Conservation (phyloP, 2,329 filamentous ascomycete genomes). For the Fusarium albidum region DNA sequence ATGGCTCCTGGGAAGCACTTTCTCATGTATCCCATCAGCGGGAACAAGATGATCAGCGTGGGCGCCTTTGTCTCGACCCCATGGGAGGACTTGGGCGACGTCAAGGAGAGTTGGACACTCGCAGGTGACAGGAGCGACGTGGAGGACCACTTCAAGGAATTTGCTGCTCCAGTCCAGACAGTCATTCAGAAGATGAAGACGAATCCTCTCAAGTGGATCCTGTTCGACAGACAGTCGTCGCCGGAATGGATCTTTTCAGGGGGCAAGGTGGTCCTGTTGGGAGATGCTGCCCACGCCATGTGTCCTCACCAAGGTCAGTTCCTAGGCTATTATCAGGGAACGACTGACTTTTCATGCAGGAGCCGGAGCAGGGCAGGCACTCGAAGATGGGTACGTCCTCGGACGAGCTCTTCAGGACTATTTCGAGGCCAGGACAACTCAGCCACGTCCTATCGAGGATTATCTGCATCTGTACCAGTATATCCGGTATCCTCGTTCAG, state of each 20-base stretch:
- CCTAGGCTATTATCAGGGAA: background rate
- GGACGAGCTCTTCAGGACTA: conserved; percentile 2
- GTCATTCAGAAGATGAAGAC: conserved; percentile 2
- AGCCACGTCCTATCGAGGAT: background rate
- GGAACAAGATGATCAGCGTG: background rate
- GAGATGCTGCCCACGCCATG: conserved; percentile 3
- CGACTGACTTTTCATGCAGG: background rate
- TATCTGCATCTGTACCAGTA: conserved; percentile 2
- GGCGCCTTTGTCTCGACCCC: background rate
- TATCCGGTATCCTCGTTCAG: background rate
- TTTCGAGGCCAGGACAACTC: background rate
- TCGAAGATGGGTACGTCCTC: conserved; percentile 1
- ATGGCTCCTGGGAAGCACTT: background rate
- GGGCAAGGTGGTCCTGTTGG: conserved; percentile 1
- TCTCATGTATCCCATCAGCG: background rate
- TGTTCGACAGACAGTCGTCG: conserved; percentile 2
- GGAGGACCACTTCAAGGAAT: background rate
- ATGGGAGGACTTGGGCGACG: background rate
- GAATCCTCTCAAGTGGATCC: conserved; percentile 3
- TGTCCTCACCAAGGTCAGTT: conserved; percentile 4
- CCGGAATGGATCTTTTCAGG: conserved; percentile 3
- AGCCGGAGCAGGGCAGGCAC: conserved; percentile 1
- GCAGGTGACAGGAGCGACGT: background rate
- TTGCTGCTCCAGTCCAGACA: background rate
- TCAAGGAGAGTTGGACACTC: background rate